phyloP scores from a whole-genome alignment of 257 asterid genomes.

The Solanum sparsipilum region DNA sequence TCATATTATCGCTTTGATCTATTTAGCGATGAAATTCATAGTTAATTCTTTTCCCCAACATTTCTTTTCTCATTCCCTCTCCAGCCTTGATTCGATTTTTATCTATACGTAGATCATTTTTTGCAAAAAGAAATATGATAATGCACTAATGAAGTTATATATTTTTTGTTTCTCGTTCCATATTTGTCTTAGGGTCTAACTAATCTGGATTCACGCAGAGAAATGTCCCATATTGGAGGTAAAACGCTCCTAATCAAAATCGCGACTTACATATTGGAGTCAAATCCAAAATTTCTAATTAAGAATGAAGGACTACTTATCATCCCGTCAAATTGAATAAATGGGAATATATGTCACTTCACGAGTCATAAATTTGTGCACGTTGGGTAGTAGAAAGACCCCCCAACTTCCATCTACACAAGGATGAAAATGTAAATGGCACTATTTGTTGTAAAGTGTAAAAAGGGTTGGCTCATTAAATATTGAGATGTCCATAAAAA shows the following conservation, averaged over 20 bases:
- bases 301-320: accelerated
- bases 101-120: background rate
- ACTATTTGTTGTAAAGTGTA: background rate
- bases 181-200: background rate
- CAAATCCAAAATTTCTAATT: accelerated
- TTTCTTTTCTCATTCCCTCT: background rate
- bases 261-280: background rate
- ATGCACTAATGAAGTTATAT: background rate
- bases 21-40: background rate
- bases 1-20: background rate
- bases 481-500: background rate
- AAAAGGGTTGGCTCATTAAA: background rate
- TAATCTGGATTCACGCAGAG: accelerated
- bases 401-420: background rate
- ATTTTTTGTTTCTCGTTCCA: background rate
- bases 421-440: background rate
- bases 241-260: background rate
- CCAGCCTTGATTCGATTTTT: no score
- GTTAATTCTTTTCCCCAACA: no score
- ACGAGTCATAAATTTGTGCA: background rate
- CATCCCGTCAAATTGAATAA: background rate
- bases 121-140: background rate
- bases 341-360: background rate
- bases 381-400: background rate
- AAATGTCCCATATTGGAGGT: background rate